Evolutionary conservation across 176 grass and related monocot species (phyloP), one percentile per base, ranked within the genome.

Genomic region (Avena sativa): DNA sequence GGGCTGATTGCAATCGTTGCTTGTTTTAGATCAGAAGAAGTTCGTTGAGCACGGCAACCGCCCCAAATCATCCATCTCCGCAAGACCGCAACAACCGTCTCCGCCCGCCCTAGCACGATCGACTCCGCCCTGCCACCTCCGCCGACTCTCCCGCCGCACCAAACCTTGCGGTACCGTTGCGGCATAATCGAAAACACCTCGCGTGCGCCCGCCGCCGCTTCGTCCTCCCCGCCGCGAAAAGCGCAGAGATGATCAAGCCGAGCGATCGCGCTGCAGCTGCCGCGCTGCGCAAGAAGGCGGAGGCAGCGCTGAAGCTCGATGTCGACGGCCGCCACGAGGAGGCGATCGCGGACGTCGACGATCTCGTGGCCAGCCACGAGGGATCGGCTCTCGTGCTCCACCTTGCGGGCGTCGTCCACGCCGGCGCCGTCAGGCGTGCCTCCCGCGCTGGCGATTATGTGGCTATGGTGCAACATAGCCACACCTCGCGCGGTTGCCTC

Each of bases 181-280:
- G 21, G 21, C 60, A 63, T 26, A 63, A 0, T 4, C 59, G 20
- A n/a, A 61, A 65, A 28, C 62, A 65, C 62, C 25, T 30, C 25
- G 25, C 62, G 62, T 65, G 62, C 62, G 25, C 62, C 62, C 60
- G 59, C 61, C 62, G 59, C 60, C 60, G 50, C 50, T 52, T 52
- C 50, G 12, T 15, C 13, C 50, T 52, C 50, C 12, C 12, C 12
- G 50, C 50, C 52, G 52, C 52, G 13, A 55, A 55, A 16, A 16
- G 52, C 52, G 53, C 53, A 16, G 15, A 5, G 53, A 56, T 56
- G 53, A 16, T 5, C 17, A 56, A 56, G 53, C 53, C 53, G 53
- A 19, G 53, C 1, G 53, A 56, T 17, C 53, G 25, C 25, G 25
- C 61, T 30, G 61, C 61, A 26, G 11, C 28, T 30, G 28, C 25